These are phyloP conservation scores for Pugionium cornutum DNA, from an alignment of 345 rosid genomes.

Conservation along the genomic window DNA sequence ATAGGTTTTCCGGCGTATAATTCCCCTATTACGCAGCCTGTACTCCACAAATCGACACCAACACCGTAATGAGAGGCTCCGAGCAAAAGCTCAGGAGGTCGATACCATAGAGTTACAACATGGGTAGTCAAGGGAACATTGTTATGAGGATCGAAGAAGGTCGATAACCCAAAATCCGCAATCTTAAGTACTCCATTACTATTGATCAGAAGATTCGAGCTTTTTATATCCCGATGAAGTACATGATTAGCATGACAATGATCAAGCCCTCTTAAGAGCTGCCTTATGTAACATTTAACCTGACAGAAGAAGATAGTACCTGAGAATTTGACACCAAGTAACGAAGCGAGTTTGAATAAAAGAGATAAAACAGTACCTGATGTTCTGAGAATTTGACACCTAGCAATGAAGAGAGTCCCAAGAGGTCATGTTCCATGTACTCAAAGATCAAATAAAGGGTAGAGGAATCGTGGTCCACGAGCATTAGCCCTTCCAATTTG, in stretches of 20 bases:
- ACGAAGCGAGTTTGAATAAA: not conserved
- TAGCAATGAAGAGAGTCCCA: slow-evolving; percentile 76
- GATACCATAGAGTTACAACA: slow-evolving; percentile 94
- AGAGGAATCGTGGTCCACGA: slow-evolving; percentile 54
- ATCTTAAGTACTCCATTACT: slow-evolving; percentile 76
- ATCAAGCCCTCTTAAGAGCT: slow-evolving; percentile 87
- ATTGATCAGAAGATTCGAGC: slow-evolving; percentile 88
- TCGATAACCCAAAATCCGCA: slow-evolving; percentile 92
- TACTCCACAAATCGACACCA: slow-evolving; percentile 89
- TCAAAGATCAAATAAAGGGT: slow-evolving; percentile 82
- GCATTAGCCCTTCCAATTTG: slow-evolving; percentile 80
- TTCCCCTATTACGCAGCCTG: slow-evolving; percentile 92
- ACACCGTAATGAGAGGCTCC: slow-evolving; percentile 78
- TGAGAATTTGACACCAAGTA: not conserved
- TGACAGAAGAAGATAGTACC: slow-evolving; percentile 35
- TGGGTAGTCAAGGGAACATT: slow-evolving; percentile 71
- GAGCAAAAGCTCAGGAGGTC: slow-evolving; percentile 93
- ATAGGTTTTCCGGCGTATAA: slow-evolving; percentile 79
- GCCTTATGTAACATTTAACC: slow-evolving; percentile 92
- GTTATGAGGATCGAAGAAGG: slow-evolving; percentile 61
- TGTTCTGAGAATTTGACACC: slow-evolving; percentile 71
- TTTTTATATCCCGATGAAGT: slow-evolving; percentile 92
- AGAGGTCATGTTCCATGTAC: slow-evolving; percentile 97
- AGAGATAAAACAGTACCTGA: slow-evolving; percentile 53
- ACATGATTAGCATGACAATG: slow-evolving; percentile 78